Conservation (phyloP, 306 rosid genomes). For the Castanospermum australe region DNA sequence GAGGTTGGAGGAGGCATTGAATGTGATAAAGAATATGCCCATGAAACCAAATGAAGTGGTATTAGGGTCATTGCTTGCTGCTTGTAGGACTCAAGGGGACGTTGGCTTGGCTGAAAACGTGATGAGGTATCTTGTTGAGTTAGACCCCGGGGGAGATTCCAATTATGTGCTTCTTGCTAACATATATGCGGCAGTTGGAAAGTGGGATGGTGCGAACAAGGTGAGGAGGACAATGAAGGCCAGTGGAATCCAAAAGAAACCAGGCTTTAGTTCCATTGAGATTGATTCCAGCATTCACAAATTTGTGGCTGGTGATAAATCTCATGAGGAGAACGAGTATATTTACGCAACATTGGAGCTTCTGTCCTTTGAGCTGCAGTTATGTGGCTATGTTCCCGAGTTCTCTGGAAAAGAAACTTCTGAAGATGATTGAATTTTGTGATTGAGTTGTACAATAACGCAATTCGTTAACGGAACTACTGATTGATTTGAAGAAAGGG, state of each 20-base stretch:
- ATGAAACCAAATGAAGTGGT: slow-evolving; percentile 88
- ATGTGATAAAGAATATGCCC: slow-evolving; percentile 67
- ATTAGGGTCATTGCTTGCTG: slow-evolving; percentile 87
- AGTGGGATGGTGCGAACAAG: slow-evolving; percentile 79
- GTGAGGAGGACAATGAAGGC: slow-evolving; percentile 71
- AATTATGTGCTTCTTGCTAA: slow-evolving; percentile 84
- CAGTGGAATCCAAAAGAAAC: slow-evolving; percentile 69
- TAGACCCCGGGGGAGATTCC: slow-evolving; percentile 70
- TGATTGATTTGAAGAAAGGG: slow-evolving; percentile 13
- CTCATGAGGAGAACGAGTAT: slow-evolving; percentile 48
- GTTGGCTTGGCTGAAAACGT: slow-evolving; percentile 73
- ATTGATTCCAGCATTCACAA: slow-evolving; percentile 70
- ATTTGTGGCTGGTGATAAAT: slow-evolving; percentile 74
- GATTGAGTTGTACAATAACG: not conserved
- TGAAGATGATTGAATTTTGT: slow-evolving; percentile 36
- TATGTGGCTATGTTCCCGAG: slow-evolving; percentile 63
- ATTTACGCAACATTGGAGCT: slow-evolving; percentile 52
- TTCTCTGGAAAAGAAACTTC: slow-evolving; percentile 35
- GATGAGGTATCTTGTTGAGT: slow-evolving; percentile 50
- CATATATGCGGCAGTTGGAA: slow-evolving; percentile 73
- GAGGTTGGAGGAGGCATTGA: slow-evolving; percentile 69
- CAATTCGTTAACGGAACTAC: not conserved
- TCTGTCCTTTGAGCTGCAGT: slow-evolving; percentile 59
- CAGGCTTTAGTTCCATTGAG: slow-evolving; percentile 77
- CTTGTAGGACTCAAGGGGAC: slow-evolving; percentile 74